Evolutionary conservation across 169 alveolate species (phyloP).

Genomic region (Cardiosporidium cionae): DNA sequence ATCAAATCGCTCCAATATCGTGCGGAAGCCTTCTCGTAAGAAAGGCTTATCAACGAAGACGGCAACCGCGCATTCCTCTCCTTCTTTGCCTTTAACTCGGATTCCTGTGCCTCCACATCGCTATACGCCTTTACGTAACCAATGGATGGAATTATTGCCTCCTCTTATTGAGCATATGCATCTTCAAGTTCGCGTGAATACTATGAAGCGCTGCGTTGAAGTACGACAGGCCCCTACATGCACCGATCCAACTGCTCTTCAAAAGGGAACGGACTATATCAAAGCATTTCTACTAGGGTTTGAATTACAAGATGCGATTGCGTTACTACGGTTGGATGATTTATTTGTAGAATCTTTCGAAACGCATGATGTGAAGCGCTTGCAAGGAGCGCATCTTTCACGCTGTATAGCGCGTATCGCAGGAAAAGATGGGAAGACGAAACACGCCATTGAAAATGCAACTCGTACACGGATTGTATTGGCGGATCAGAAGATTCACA

Average conservation of each 20-base stretch:
- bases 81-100: neutral
- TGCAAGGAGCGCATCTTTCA: slow-evolving; percentile 94
- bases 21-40: too few relatives aligned
- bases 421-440: slow-evolving; percentile 98
- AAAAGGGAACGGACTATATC: slow-evolving; percentile 46
- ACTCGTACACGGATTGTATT: slow-evolving; percentile 96
- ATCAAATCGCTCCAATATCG: too few relatives aligned
- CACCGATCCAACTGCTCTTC: slow-evolving; percentile 21
- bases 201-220: slow-evolving; percentile 80
- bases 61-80: neutral
- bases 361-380: slow-evolving; percentile 93
- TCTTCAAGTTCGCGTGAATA: slow-evolving; percentile 87
- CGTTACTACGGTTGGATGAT: slow-evolving; percentile 92
- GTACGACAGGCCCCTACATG: slow-evolving; percentile 39
- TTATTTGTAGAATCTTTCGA: slow-evolving; percentile 94
- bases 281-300: slow-evolving; percentile 97
- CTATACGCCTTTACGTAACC: slow-evolving; percentile 76
- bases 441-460: slow-evolving; percentile 97
- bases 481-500: slow-evolving; percentile 76
- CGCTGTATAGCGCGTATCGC: slow-evolving; percentile 96
- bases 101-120: slow-evolving; percentile 80
- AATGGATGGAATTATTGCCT: slow-evolving; percentile 81
- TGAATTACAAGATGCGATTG: slow-evolving; percentile 96
- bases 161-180: slow-evolving; percentile 91
- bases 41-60: too few relatives aligned